Evolutionary conservation across 768 basidiomycete species (phyloP).

Genomic region (Tricholoma hemisulphureum): DNA sequence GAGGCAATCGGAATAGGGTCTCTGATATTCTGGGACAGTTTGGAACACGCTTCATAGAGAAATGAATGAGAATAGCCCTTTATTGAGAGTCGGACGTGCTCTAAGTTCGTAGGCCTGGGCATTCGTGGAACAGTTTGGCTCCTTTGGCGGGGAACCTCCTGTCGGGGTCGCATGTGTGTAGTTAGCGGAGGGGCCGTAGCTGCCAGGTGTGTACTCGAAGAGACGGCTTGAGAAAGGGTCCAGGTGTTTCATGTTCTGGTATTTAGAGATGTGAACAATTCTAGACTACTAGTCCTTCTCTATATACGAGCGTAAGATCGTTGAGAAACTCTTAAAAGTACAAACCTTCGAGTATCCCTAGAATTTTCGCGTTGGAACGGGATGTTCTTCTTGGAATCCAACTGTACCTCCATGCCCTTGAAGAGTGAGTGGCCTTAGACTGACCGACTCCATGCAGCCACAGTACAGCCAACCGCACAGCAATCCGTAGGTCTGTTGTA

Average conservation of each 20-base stretch:
- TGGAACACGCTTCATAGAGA: slow-evolving; percentile 71
- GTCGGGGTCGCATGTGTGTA: slow-evolving; percentile 92
- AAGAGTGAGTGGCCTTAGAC: slow-evolving; percentile 94
- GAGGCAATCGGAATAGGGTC: no score
- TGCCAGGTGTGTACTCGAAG: slow-evolving; percentile 56
- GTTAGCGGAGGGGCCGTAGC: slow-evolving; percentile 73
- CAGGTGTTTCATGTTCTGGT: slow-evolving; percentile 74
- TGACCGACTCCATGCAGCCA: slow-evolving; percentile 94
- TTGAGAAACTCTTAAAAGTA: slow-evolving; percentile 3
- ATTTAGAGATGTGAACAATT: slow-evolving; percentile 84
- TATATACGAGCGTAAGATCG: slow-evolving; percentile 27
- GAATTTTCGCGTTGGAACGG: slow-evolving; percentile 95
- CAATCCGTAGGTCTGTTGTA: slow-evolving; percentile 96
- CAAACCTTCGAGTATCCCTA: slow-evolving; percentile 85
- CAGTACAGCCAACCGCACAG: slow-evolving; percentile 98
- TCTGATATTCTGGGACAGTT: slow-evolving; percentile 56
- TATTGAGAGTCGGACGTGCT: no score
- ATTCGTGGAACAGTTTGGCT: slow-evolving; percentile 91
- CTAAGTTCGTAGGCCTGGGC: slow-evolving; percentile 83
- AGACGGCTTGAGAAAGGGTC: slow-evolving; percentile 69
- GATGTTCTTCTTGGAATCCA: slow-evolving; percentile 95
- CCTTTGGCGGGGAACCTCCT: slow-evolving; percentile 79
- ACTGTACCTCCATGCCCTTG: slow-evolving; percentile 98
- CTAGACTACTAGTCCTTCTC: slow-evolving; percentile 90
- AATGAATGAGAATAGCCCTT: no score